These are phyloP conservation scores for Wickerhamomyces bisporus DNA, from an alignment of 805 yeast genomes.

Conservation along the genomic window DNA sequence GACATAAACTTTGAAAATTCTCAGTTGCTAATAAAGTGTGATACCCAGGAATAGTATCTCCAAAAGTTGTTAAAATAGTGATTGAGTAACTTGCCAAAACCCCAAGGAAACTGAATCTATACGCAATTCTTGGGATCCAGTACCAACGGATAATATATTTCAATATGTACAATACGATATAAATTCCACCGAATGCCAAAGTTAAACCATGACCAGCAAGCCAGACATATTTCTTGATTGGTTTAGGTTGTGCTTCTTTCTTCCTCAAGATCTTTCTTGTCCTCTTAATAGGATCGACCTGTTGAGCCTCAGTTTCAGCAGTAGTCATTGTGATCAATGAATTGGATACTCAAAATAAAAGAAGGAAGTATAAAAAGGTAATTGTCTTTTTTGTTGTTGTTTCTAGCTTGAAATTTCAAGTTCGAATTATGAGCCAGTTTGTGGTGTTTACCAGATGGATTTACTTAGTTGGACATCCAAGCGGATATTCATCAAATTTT, in stretches of 20 bases:
- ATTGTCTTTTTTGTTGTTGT: too few relatives aligned
- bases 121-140: constrained; percentile 44
- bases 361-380: too few relatives aligned
- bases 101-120: constrained; percentile 54
- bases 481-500: too few relatives aligned
- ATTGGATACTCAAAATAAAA: too few relatives aligned
- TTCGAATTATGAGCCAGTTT: too few relatives aligned
- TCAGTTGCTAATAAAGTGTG: constrained; percentile 64
- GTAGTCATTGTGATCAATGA: too few relatives aligned
- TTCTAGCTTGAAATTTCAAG: too few relatives aligned
- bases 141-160: constrained; percentile 29
- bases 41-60: constrained; percentile 54
- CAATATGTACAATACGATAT: constrained; percentile 28
- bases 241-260: constrained; percentile 30
- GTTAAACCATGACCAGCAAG: constrained; percentile 48
- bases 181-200: constrained; percentile 37
- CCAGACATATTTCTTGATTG: constrained; percentile 48
- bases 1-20: constrained; percentile 63
- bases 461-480: too few relatives aligned
- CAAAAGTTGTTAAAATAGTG: constrained; percentile 55
- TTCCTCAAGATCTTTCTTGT: constrained; percentile 32
- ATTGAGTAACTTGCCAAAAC: constrained; percentile 46
- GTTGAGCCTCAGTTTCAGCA: too few relatives aligned
- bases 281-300: constrained; percentile 1
- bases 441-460: too few relatives aligned